phyloP scores from a whole-genome alignment of 2,329 filamentous ascomycete genomes.

The Ophiostoma himal-ulmi region DNA sequence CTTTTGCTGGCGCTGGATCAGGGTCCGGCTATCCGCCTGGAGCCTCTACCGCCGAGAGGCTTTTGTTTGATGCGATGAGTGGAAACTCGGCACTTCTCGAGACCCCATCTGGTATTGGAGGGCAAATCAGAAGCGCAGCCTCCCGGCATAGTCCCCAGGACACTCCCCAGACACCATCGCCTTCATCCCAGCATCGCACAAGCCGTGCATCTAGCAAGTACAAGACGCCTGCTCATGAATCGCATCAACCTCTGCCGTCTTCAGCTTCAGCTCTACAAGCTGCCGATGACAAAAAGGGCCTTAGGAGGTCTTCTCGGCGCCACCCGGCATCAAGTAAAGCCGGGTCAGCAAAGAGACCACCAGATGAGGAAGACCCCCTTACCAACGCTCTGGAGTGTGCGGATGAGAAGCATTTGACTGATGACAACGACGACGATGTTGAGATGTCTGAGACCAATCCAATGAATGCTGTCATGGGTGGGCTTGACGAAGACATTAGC shows the following conservation, averaged over 20 bases:
- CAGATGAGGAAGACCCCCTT: constrained; percentile 51
- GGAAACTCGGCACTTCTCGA: not conserved
- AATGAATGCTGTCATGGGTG: constrained; percentile 83
- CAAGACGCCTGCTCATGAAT: constrained; percentile 31
- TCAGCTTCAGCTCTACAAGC: constrained; percentile 42
- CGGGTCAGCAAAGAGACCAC: constrained; percentile 44
- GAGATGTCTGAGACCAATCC: constrained; percentile 58
- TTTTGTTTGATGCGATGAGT: constrained; percentile 31
- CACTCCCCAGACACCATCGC: not conserved
- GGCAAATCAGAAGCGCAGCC: not conserved
- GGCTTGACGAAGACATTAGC: constrained; percentile 66
- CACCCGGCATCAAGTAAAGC: constrained; percentile 49
- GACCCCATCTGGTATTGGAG: not conserved
- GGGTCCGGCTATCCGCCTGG: constrained; percentile 42
- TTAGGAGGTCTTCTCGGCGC: constrained; percentile 60
- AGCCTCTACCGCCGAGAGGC: constrained; percentile 41
- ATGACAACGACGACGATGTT: constrained; percentile 56
- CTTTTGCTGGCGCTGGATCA: constrained; percentile 64
- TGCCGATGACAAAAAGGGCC: constrained; percentile 52
- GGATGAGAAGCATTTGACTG: constrained; percentile 78
- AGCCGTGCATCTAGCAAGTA: constrained; percentile 43
- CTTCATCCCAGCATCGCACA: constrained; percentile 30
- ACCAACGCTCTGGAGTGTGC: constrained; percentile 81
- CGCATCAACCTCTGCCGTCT: constrained; percentile 31
- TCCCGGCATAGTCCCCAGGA: not conserved